Evolutionary conservation across 1,284 basidiomycete genomes (phyloP).

Genomic region (Austroboletus rostrupii): DNA sequence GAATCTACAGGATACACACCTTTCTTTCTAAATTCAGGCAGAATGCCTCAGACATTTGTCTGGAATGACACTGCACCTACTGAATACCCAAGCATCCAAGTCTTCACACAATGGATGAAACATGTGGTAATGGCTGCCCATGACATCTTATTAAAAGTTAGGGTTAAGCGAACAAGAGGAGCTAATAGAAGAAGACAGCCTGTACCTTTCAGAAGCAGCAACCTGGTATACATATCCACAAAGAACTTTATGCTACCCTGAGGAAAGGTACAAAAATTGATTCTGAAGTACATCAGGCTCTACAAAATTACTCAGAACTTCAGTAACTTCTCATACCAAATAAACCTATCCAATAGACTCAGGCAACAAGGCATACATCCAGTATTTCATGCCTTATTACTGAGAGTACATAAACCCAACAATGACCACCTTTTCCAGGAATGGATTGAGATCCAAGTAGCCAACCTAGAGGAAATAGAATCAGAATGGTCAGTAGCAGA

Average conservation of each 20-base stretch:
- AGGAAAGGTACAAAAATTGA: constrained; percentile 28
- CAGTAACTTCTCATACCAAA: constrained; percentile 26
- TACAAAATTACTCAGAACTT: constrained; percentile 27
- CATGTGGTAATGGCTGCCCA: constrained; percentile 24
- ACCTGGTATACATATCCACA: constrained; percentile 34
- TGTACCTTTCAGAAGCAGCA: constrained; percentile 16
- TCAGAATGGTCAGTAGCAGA: too few relatives aligned
- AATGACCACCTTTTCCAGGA: constrained; percentile 29
- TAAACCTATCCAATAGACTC: constrained; percentile 27
- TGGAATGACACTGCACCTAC: too few relatives aligned
- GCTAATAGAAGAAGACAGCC: constrained; percentile 22
- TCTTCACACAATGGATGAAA: constrained; percentile 27
- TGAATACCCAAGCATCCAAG: constrained; percentile 21
- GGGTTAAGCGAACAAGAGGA: constrained; percentile 27
- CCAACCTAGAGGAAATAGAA: too few relatives aligned
- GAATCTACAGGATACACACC: constrained; percentile 31
- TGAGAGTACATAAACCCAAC: constrained; percentile 30
- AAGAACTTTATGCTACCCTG: constrained; percentile 34
- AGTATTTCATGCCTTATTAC: constrained; percentile 31
- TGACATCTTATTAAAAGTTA: constrained; percentile 28
- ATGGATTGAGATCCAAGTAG: constrained; percentile 10
- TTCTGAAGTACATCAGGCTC: constrained; percentile 35
- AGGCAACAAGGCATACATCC: constrained; percentile 28
- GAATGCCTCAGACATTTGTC: constrained; percentile 29
- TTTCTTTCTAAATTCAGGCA: constrained; percentile 36